Percentiles rank a stretch among this genome's conserved stretches.
Evolutionary conservation across 2,329 filamentous ascomycete genomes (phyloP).

Genomic region (Fonsecaea pugnacius): DNA sequence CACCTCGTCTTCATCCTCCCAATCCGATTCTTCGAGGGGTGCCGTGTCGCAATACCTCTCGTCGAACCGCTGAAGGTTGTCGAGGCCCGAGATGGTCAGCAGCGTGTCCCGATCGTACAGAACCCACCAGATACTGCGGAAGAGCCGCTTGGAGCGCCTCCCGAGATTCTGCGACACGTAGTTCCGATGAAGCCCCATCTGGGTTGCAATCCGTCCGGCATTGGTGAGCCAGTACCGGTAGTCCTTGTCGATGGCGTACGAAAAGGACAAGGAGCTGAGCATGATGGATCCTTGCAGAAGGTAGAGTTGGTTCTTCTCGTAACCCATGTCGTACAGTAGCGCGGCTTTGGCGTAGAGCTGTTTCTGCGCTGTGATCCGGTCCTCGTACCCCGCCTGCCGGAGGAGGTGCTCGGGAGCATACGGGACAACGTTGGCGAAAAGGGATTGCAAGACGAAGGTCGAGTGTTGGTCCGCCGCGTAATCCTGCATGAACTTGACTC

Average conservation of each 20-base stretch:
- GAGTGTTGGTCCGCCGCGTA: slow-evolving; percentile 7
- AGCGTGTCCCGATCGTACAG: slow-evolving; percentile 1
- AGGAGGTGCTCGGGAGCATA: slow-evolving; percentile 8
- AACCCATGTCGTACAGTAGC: slow-evolving; percentile 13
- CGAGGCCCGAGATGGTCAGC: background rate
- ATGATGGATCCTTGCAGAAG: slow-evolving; percentile 16
- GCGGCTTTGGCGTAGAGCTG: slow-evolving; percentile 10
- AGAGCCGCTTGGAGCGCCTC: background rate
- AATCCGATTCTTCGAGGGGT: background rate
- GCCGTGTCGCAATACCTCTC: background rate
- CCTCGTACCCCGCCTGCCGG: slow-evolving; percentile 6
- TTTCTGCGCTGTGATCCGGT: slow-evolving; percentile 10
- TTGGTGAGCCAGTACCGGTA: slow-evolving; percentile 5
- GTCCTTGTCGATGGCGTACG: slow-evolving; percentile 15
- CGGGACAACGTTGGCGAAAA: slow-evolving; percentile 15
- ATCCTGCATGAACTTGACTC: slow-evolving; percentile 15
- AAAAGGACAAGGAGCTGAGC: slow-evolving; percentile 14
- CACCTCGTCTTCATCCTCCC: slow-evolving; percentile 4
- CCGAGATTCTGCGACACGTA: background rate
- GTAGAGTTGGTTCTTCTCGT: slow-evolving; percentile 11
- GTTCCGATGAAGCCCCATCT: slow-evolving; percentile 7
- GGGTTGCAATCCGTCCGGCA: background rate
- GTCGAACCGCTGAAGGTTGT: background rate
- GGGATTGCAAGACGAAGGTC: slow-evolving; percentile 12
- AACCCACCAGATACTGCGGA: slow-evolving; percentile 1